These are phyloP conservation scores for Cantharellus anzutake DNA, from an alignment of 768 basidiomycete genomes.

Conservation along the genomic window DNA sequence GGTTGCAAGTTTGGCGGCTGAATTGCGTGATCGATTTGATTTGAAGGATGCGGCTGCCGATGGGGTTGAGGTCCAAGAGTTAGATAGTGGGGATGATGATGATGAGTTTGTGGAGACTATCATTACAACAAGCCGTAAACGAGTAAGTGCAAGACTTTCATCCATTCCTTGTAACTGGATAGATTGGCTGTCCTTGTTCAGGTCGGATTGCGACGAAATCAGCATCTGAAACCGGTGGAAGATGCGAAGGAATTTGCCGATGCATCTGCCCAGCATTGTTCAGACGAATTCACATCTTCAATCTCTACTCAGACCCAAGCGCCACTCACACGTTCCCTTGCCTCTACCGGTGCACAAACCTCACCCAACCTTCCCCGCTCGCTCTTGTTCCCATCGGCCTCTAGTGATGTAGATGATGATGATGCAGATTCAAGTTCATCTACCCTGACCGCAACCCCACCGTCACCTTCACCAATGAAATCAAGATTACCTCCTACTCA, in stretches of 20 bases:
- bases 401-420: conserved; percentile 24
- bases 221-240: conserved; percentile 15
- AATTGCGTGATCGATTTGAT: neutral
- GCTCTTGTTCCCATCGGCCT: neutral
- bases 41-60: conserved; percentile 18
- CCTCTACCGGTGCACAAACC: neutral
- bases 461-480: conserved; percentile 46
- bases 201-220: conserved; percentile 25
- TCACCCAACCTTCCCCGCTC: neutral
- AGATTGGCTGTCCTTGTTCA: too few relatives aligned
- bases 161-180: too few relatives aligned
- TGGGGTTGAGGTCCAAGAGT: conserved; percentile 12
- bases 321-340: conserved; percentile 20
- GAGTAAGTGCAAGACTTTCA: conserved; percentile 19
- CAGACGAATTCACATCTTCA: conserved; percentile 28
- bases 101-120: conserved; percentile 78
- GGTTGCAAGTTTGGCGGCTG: neutral
- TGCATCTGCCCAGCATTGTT: conserved; percentile 50
- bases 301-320: conserved; percentile 43
- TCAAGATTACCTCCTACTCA: conserved; percentile 14
- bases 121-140: conserved; percentile 33
- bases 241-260: conserved; percentile 54
- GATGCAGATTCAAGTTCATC: conserved; percentile 51
- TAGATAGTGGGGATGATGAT: conserved; percentile 49
- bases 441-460: conserved; percentile 25